Evolutionary conservation across 768 basidiomycete species (phyloP), one percentile per base, ranked within the genome.

Genomic region (Lenzites betulinus): DNA sequence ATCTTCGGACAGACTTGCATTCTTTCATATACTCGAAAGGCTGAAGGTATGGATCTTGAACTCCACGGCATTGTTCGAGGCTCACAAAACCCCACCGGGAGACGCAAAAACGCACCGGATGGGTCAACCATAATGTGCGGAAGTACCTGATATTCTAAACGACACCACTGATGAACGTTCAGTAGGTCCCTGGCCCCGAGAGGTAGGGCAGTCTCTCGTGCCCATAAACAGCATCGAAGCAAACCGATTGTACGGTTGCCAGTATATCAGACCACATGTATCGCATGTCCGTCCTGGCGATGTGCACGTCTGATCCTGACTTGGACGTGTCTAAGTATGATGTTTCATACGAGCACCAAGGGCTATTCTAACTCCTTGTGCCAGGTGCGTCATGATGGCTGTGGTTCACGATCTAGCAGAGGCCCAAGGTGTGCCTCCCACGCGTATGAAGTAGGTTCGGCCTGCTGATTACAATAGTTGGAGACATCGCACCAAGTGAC

Each of bases 251-350:
- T 5, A 13, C 9, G 3, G 13, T 13, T 25, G 25, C 20, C 60
- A 93, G 91, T 64, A 95, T 98, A 63, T 88, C 93, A 8, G 96
- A 98, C 73, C 95, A 98, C 69, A 98, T 97, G 96, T 92, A 94
- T 71, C 81, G 96, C 48, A 98, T 99, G 96, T 89, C 93, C 1
- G 72, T 98, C n/a, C 81, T 98, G 43, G 88, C 94, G 4, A 88
- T 99, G 85, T 90, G 93, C 61, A 83, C 85, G 6, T 87, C 92
- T 0, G 92, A 92, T 68, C 51, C 75, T n/a, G 79, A 78, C 0
- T 80, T 93, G 8, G 90, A 92, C 71, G 73, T 90, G 26, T 73
- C 89, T 67, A 89, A 89, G 92, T 92, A 60, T 52, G 83, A 69
- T 35, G 54, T 16, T 13, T 12, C 23, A 7, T 12, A 25, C 20